phyloP scores from a whole-genome alignment of 371 early-diverging fungal species.

The Rhizopus sp. region DNA sequence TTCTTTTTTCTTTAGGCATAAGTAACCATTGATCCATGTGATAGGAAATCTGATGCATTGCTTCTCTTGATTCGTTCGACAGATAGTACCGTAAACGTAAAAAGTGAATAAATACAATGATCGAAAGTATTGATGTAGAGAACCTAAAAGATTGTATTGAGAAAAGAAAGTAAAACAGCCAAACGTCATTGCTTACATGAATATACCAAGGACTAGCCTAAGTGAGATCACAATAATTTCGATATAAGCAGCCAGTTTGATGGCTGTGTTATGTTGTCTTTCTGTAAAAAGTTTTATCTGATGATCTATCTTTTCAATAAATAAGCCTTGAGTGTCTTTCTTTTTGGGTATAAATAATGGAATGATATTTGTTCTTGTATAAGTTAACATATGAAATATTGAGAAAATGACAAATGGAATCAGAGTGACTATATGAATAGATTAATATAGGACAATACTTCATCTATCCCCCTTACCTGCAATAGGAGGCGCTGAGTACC shows the following conservation, averaged over 20 bases:
- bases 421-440: constrained; percentile 61
- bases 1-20: not conserved
- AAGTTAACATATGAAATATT: constrained; percentile 77
- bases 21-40: constrained; percentile 55
- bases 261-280: constrained; percentile 65
- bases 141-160: constrained; percentile 37
- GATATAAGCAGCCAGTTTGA: constrained; percentile 73
- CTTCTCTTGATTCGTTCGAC: constrained; percentile 62
- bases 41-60: constrained; percentile 51
- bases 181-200: constrained; percentile 46
- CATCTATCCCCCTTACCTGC: constrained; percentile 49
- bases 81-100: constrained; percentile 78
- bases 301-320: constrained; percentile 34
- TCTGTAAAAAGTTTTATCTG: constrained; percentile 61
- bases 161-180: not conserved
- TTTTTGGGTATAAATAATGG: constrained; percentile 64
- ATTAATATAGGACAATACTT: constrained; percentile 12
- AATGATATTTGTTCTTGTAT: constrained; percentile 64
- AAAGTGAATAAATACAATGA: constrained; percentile 81
- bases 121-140: constrained; percentile 73
- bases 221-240: constrained; percentile 79
- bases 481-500: constrained; percentile 74
- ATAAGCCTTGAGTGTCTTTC: constrained; percentile 23
- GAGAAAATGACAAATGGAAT: constrained; percentile 84
- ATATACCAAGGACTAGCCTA: constrained; percentile 61